A percentile compares a stretch with the other conserved stretches of the same genome.
phyloP scores from a whole-genome alignment of 2,329 filamentous ascomycete species.

The Alternaria arborescens region DNA sequence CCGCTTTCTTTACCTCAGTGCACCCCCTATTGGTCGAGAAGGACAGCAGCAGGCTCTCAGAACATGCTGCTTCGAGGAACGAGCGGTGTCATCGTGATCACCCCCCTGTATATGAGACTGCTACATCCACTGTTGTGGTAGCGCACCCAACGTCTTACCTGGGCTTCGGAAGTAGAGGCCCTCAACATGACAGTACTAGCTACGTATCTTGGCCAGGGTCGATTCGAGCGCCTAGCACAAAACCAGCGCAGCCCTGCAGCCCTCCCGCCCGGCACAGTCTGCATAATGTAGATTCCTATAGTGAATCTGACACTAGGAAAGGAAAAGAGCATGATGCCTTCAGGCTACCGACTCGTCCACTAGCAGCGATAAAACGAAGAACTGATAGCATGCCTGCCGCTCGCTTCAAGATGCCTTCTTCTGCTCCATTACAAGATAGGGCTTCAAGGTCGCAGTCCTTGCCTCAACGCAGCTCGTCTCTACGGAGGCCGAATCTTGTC shows the following conservation, averaged over 20 bases:
- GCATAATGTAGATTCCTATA: slow-evolving; percentile 11
- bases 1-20: slow-evolving; percentile 54
- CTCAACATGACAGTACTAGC: slow-evolving; percentile 41
- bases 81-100: slow-evolving; percentile 19
- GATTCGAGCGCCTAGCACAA: slow-evolving; percentile 29
- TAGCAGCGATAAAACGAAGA: slow-evolving; percentile 13
- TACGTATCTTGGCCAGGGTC: slow-evolving; percentile 57
- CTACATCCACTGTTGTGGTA: slow-evolving; percentile 43
- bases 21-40: slow-evolving; percentile 37
- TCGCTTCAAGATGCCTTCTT: slow-evolving; percentile 30
- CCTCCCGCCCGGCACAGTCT: slow-evolving; percentile 6
- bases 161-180: slow-evolving; percentile 50
- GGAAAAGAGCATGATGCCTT: slow-evolving; percentile 10
- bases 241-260: slow-evolving; percentile 13
- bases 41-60: slow-evolving; percentile 27
- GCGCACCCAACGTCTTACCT: slow-evolving; percentile 47
- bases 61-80: slow-evolving; percentile 3
- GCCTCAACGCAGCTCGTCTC: slow-evolving; percentile 33
- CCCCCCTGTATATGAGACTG: slow-evolving; percentile 25
- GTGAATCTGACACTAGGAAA: slow-evolving; percentile 1
- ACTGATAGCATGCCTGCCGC: slow-evolving; percentile 14
- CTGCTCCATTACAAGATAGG: slow-evolving; percentile 23
- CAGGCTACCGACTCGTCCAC: slow-evolving; percentile 14
- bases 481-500: slow-evolving; percentile 23
- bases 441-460: slow-evolving; percentile 35